A percentile compares a stretch with the other conserved stretches of the same genome.
phyloP scores from a whole-genome alignment of 495 filamentous ascomycete species.

The Durotheca rogersii region DNA sequence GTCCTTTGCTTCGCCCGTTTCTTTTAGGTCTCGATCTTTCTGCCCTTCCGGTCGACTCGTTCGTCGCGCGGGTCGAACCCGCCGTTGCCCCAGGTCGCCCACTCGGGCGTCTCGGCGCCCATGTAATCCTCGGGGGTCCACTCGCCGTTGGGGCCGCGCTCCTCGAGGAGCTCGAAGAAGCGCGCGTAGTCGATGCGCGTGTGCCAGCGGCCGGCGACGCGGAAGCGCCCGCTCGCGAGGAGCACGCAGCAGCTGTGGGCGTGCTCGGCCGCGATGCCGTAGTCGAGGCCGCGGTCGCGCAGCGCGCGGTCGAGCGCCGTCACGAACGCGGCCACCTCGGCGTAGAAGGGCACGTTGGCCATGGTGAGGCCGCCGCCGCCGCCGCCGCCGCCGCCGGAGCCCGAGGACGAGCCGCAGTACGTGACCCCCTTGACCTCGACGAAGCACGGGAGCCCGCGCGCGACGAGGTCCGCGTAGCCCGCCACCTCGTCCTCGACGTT shows the following conservation, averaged over 20 bases:
- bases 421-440: conserved; percentile 96
- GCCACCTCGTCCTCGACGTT: conserved; percentile 90
- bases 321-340: conserved; percentile 81
- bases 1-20: no score
- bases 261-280: conserved; percentile 93
- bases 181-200: conserved; percentile 85
- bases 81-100: conserved; percentile 92
- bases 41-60: conserved; percentile 78
- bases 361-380: conserved; percentile 83
- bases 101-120: conserved; percentile 77
- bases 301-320: conserved; percentile 67
- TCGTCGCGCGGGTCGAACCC: conserved; percentile 90
- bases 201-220: conserved; percentile 75
- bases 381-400: conserved; percentile 73
- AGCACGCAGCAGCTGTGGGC: conserved; percentile 91
- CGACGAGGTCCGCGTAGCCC: conserved; percentile 88
- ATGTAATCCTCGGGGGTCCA: conserved; percentile 92
- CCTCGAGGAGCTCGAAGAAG: conserved; percentile 84
- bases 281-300: conserved; percentile 64
- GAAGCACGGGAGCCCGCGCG: conserved; percentile 80
- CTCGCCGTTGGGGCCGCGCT: conserved; percentile 59
- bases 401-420: conserved; percentile 87
- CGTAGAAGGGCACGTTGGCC: conserved; percentile 94
- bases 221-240: conserved; percentile 75
- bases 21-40: conserved; percentile 41